phyloP scores from a whole-genome alignment of 2,329 filamentous ascomycete species.

The Fusarium coffeatum region DNA sequence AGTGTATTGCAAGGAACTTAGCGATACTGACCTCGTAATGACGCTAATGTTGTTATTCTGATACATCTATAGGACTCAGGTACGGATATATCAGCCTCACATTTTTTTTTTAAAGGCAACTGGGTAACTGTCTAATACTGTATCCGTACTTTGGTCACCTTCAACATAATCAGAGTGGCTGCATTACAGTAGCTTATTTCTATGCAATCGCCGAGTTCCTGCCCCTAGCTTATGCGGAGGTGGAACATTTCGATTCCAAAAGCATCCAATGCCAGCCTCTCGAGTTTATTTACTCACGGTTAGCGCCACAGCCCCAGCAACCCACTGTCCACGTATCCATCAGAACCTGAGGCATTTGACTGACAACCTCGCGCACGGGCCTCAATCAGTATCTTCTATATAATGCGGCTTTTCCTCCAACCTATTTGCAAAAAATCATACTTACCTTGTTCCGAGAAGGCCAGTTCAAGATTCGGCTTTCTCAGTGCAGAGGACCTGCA shows the following conservation, averaged over 20 bases:
- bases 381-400: conserved; percentile 46
- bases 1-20: conserved; percentile 6
- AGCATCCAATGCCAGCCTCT: conserved; percentile 8
- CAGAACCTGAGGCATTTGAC: conserved; percentile 63
- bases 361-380: conserved; percentile 55
- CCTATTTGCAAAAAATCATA: conserved; percentile 58
- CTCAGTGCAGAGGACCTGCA: conserved; percentile 63
- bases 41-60: not conserved
- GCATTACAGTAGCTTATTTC: conserved; percentile 4
- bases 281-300: conserved; percentile 1
- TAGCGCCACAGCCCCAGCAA: not conserved
- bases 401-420: conserved; percentile 28
- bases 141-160: not conserved
- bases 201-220: conserved; percentile 13
- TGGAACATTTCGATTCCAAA: conserved; percentile 7
- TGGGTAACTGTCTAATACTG: not conserved
- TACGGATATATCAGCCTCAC: not conserved
- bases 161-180: not conserved
- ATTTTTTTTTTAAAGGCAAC: not conserved
- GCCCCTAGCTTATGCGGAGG: conserved; percentile 12
- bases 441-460: conserved; percentile 63
- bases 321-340: conserved; percentile 27
- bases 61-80: not conserved
- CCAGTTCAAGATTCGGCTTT: conserved; percentile 59
- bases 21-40: conserved; percentile 5